A percentile compares a stretch with the other conserved stretches of the same genome.
phyloP scores from a whole-genome alignment of 768 basidiomycete species.

The Mycena polygramma region DNA sequence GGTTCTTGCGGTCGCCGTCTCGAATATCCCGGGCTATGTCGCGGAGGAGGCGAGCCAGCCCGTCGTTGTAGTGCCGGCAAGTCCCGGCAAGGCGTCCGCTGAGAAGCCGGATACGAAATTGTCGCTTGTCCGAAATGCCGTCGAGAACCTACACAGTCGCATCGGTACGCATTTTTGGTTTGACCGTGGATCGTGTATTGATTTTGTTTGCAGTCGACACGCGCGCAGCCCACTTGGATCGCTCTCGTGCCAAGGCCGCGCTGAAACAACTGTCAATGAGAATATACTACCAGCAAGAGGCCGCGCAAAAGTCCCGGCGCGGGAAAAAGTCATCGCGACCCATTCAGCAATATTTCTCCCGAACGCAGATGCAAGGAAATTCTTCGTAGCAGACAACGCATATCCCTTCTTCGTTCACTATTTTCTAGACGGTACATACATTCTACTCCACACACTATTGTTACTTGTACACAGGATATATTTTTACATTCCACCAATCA shows the following conservation, averaged over 20 bases:
- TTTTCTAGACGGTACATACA: conserved; percentile 14
- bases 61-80: conserved; percentile 32
- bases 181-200: not conserved
- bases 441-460: conserved; percentile 26
- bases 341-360: conserved; percentile 41
- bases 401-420: not conserved
- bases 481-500: conserved; percentile 34
- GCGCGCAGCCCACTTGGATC: conserved; percentile 80
- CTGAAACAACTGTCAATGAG: conserved; percentile 75
- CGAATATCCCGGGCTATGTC: conserved; percentile 70
- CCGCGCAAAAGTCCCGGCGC: conserved; percentile 23
- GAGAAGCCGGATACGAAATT: conserved; percentile 35
- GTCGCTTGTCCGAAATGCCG: conserved; percentile 22
- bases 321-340: conserved; percentile 23
- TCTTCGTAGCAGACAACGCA: not conserved
- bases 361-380: conserved; percentile 26
- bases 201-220: conserved; percentile 67
- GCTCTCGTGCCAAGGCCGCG: conserved; percentile 78
- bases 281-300: conserved; percentile 67
- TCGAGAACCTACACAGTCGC: conserved; percentile 35
- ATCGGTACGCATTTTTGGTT: conserved; percentile 29
- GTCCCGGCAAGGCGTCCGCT: conserved; percentile 20
- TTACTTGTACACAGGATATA: conserved; percentile 32
- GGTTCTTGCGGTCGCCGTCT: conserved; percentile 71
- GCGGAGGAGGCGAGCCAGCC: conserved; percentile 55